Evolutionary conservation across 805 yeast genomes (phyloP).

Genomic region (Sugiyamaella lignohabitans): DNA sequence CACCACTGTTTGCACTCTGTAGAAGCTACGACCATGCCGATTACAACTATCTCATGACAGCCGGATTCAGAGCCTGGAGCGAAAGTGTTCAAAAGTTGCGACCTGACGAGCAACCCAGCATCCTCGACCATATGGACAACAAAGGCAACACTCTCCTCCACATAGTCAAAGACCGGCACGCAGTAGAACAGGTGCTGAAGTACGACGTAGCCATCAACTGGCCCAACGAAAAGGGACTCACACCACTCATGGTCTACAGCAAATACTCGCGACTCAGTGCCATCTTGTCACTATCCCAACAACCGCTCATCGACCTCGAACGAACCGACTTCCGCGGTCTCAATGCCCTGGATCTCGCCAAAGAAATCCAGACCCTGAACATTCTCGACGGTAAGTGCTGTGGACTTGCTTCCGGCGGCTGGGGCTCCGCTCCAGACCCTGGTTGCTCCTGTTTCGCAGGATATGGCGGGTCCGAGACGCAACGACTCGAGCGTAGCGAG

Average conservation of each 20-base stretch:
- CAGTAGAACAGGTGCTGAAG: conserved; percentile 37
- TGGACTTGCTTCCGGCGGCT: too few relatives aligned
- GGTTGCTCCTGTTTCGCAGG: too few relatives aligned
- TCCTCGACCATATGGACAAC: conserved; percentile 60
- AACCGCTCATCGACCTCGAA: conserved; percentile 43
- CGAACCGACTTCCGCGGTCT: conserved; percentile 27
- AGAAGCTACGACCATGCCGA: conserved; percentile 73
- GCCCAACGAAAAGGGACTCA: conserved; percentile 48
- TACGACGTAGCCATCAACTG: conserved; percentile 51
- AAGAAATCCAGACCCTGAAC: conserved; percentile 22
- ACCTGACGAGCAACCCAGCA: conserved; percentile 15
- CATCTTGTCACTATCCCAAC: conserved; percentile 43
- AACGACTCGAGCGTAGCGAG: too few relatives aligned
- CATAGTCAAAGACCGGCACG: conserved; percentile 45
- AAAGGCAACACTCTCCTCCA: conserved; percentile 76
- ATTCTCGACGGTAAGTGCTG: conserved; percentile 22
- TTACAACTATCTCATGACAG: conserved; percentile 37
- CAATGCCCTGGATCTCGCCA: conserved; percentile 32
- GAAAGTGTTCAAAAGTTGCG: conserved; percentile 1
- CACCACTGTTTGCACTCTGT: conserved; percentile 71
- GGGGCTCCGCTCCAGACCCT: too few relatives aligned
- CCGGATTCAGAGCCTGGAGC: conserved; percentile 17
- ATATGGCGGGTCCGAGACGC: too few relatives aligned
- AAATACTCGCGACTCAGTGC: conserved; percentile 63
- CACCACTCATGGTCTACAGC: conserved; percentile 67